These are phyloP conservation scores for Trichomonas vaginalis DNA, from an alignment of 208 protist genomes.

Conservation along the genomic window DNA sequence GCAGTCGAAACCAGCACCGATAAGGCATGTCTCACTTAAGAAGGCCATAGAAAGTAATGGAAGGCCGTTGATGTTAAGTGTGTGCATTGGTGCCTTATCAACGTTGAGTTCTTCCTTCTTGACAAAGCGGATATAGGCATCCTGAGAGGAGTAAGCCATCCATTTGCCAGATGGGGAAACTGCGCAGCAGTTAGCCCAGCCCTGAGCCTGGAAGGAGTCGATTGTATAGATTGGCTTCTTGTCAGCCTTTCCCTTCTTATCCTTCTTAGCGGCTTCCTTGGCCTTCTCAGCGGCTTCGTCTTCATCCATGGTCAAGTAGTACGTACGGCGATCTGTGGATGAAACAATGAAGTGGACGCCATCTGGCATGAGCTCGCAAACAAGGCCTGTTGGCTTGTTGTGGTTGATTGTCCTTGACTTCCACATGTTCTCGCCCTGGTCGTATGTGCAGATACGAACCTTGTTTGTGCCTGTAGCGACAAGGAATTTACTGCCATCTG, in stretches of 20 bases:
- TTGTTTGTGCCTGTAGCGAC: slow-evolving; percentile 55
- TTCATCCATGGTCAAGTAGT: not conserved
- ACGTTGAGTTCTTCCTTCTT: not conserved
- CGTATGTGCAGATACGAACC: slow-evolving; percentile 64
- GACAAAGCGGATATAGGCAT: slow-evolving; percentile 21
- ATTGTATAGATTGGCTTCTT: not conserved
- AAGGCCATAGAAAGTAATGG: slow-evolving; percentile 29
- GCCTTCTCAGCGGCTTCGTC: not conserved
- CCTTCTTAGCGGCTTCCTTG: not conserved
- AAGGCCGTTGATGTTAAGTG: slow-evolving; percentile 12
- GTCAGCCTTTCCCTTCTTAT: not conserved
- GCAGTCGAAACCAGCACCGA: slow-evolving; percentile 30
- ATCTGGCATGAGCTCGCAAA: slow-evolving; percentile 62
- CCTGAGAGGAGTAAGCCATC: slow-evolving; percentile 42
- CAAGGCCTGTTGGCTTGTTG: slow-evolving; percentile 53
- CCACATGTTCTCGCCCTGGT: slow-evolving; percentile 71
- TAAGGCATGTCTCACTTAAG: slow-evolving; percentile 25
- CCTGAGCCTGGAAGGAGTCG: slow-evolving; percentile 17
- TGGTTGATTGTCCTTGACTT: slow-evolving; percentile 53
- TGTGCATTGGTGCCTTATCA: not conserved
- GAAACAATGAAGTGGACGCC: slow-evolving; percentile 1
- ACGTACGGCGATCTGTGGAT: not conserved
- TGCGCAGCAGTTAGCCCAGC: slow-evolving; percentile 53
- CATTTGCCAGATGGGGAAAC: slow-evolving; percentile 51
- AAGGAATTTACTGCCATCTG: slow-evolving; percentile 57